phyloP scores from a whole-genome alignment of 2,329 filamentous ascomycete species.

The Aspergillus sp. region DNA sequence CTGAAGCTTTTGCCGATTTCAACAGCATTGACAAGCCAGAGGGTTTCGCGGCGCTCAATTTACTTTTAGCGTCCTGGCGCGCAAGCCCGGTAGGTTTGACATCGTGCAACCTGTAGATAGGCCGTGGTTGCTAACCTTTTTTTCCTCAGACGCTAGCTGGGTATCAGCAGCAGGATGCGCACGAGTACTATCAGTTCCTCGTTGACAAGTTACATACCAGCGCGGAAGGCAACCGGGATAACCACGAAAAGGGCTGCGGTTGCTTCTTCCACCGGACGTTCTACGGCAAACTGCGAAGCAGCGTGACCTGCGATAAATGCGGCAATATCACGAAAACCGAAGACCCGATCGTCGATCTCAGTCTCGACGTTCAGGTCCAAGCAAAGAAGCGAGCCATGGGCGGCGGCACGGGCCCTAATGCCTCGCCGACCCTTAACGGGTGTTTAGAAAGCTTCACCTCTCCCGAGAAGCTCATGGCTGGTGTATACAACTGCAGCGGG shows the following conservation, averaged over 20 bases:
- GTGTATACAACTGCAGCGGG: slow-evolving; percentile 81
- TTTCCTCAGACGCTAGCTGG: slow-evolving; percentile 67
- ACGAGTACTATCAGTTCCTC: slow-evolving; percentile 95
- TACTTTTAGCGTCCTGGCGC: slow-evolving; percentile 87
- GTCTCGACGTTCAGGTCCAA: slow-evolving; percentile 79
- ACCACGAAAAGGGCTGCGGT: slow-evolving; percentile 59
- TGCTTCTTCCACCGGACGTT: slow-evolving; percentile 95
- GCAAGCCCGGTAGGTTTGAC: slow-evolving; percentile 64
- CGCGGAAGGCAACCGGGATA: slow-evolving; percentile 70
- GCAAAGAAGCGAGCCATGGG: slow-evolving; percentile 50
- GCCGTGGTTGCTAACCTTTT: neutral
- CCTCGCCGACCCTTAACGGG: slow-evolving; percentile 61
- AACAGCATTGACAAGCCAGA: slow-evolving; percentile 68
- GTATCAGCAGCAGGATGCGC: slow-evolving; percentile 93
- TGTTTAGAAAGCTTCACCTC: slow-evolving; percentile 88
- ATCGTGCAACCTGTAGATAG: neutral
- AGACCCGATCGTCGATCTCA: slow-evolving; percentile 89
- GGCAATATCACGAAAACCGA: slow-evolving; percentile 76
- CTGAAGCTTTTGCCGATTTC: slow-evolving; percentile 64
- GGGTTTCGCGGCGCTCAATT: slow-evolving; percentile 85
- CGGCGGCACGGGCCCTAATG: slow-evolving; percentile 34
- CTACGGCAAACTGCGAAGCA: slow-evolving; percentile 86
- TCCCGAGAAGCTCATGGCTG: slow-evolving; percentile 69
- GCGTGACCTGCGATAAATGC: slow-evolving; percentile 87
- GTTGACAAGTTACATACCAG: slow-evolving; percentile 84